These are phyloP conservation scores for Xylaria scruposa DNA, from an alignment of 495 filamentous ascomycete species.

Conservation along the genomic window DNA sequence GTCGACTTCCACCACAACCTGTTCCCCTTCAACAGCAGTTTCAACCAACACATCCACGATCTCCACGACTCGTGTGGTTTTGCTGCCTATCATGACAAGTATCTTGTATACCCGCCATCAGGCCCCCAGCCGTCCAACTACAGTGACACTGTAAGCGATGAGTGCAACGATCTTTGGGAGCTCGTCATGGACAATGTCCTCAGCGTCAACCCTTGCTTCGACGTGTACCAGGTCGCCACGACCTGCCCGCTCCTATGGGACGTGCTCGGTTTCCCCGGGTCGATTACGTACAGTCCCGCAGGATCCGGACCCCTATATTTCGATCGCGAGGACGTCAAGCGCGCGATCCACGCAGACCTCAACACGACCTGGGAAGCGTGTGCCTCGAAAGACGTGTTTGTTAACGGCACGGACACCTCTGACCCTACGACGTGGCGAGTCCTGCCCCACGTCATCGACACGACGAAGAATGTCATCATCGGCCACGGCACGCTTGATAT, in stretches of 20 bases:
- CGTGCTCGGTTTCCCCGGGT: slow-evolving; percentile 75
- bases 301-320: slow-evolving; percentile 71
- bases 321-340: slow-evolving; percentile 77
- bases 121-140: slow-evolving; percentile 60
- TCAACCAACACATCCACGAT: slow-evolving; percentile 64
- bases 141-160: slow-evolving; percentile 41
- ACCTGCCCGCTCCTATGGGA: slow-evolving; percentile 79
- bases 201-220: slow-evolving; percentile 80
- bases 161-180: slow-evolving; percentile 55
- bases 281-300: slow-evolving; percentile 54
- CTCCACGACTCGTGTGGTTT: slow-evolving; percentile 71
- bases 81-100: slow-evolving; percentile 66
- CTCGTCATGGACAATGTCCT: slow-evolving; percentile 62
- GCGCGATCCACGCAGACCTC: slow-evolving; percentile 71
- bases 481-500: slow-evolving; percentile 70
- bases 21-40: slow-evolving; percentile 73
- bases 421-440: slow-evolving; percentile 61
- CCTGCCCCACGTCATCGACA: slow-evolving; percentile 74
- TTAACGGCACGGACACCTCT: slow-evolving; percentile 56
- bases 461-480: slow-evolving; percentile 72
- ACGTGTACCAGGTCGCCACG: slow-evolving; percentile 76
- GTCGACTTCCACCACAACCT: slow-evolving; percentile 70
- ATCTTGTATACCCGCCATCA: slow-evolving; percentile 72
- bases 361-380: slow-evolving; percentile 68
- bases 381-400: slow-evolving; percentile 60